These are phyloP conservation scores for Chlorella sp. DNA, from an alignment of 139 green algal genomes.

Conservation along the genomic window DNA sequence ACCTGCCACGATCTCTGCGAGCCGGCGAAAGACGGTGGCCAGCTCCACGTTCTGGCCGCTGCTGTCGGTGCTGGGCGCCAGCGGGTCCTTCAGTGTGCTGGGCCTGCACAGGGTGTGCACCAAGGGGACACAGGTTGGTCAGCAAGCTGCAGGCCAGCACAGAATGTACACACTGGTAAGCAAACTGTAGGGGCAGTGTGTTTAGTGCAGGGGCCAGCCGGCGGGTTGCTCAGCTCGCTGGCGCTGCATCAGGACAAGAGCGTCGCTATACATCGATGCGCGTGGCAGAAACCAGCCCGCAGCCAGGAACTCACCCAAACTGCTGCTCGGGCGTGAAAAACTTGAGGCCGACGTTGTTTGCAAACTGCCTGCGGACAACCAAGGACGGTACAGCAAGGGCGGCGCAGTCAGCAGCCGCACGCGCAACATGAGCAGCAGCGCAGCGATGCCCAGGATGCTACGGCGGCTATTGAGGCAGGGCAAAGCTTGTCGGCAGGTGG, in stretches of 20 bases:
- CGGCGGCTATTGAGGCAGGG: neutral
- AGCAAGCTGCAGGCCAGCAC: neutral
- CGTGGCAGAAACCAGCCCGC: neutral
- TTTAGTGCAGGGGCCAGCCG: too few relatives aligned
- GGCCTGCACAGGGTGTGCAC: too few relatives aligned
- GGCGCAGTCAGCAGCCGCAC: too few relatives aligned
- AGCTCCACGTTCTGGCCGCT: constrained; percentile 3
- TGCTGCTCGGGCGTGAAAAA: constrained; percentile 65
- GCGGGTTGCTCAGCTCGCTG: too few relatives aligned
- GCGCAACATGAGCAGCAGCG: too few relatives aligned
- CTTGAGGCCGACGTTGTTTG: constrained; percentile 49
- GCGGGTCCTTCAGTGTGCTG: too few relatives aligned
- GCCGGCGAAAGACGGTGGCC: constrained; percentile 25
- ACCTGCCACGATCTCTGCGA: constrained; percentile 13
- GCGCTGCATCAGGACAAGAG: too few relatives aligned
- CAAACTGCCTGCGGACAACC: constrained; percentile 54
- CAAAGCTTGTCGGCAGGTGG: too few relatives aligned
- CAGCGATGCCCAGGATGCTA: too few relatives aligned
- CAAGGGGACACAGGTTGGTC: too few relatives aligned
- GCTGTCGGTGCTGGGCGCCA: neutral
- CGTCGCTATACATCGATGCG: too few relatives aligned
- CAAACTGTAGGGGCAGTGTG: too few relatives aligned
- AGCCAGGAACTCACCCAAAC: constrained; percentile 54
- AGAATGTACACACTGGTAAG: neutral
- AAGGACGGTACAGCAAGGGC: neutral